Base-by-base conservation (phyloP, 2,329 filamentous ascomycete genomes). In the Penicillium sp. region DNA sequence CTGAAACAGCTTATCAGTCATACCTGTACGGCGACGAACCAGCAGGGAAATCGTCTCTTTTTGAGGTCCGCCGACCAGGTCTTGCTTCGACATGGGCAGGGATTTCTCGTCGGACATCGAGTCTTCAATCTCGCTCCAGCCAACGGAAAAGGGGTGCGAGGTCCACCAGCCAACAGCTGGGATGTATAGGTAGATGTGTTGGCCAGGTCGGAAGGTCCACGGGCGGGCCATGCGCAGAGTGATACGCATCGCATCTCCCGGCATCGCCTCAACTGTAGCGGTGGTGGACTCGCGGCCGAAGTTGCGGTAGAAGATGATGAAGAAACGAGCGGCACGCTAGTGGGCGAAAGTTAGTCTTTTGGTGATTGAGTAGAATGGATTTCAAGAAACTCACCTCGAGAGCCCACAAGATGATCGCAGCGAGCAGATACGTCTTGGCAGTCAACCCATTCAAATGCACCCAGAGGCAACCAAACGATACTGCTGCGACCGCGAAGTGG, bases 11-110 rank as follows among this genome's bases (percentile, higher is more conserved):
- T 85, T 85, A 64, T 90, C 85, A 7, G 94, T 97, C 75, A 96
- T 88, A 24, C 93, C 93, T 0, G 88, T 92, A 54, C 94, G 89
- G 23, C 91, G 90, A 55, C 90, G 90, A 61, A 97, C 87, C 63
- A 97, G 80, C 63, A 97, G 90, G 0, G 89, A 91, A 53, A 96
- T 84, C 17, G 79, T 83, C 1, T 79, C 79, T 63, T 80, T 80
- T 57, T 75, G 73, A 12, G 75, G 64, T 1, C 21, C 36, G 27
- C 73, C 72, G 44, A 80, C 72, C 10, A 82, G 70, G 53, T 85
- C 83, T 61, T 80, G 76, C 34, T 73, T 73, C 36, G 73, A 75
- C 65, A 79, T 76, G 3, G 72, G 69, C 18, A 75, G 61, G 4
- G 69, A 69, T 51, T 76, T 76, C 58, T 77, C 73, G 29, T 70